Evolutionary conservation across 768 basidiomycete genomes (phyloP), one percentile per base, ranked within the genome.

Genomic region (Tricholoma bakamatsutake): DNA sequence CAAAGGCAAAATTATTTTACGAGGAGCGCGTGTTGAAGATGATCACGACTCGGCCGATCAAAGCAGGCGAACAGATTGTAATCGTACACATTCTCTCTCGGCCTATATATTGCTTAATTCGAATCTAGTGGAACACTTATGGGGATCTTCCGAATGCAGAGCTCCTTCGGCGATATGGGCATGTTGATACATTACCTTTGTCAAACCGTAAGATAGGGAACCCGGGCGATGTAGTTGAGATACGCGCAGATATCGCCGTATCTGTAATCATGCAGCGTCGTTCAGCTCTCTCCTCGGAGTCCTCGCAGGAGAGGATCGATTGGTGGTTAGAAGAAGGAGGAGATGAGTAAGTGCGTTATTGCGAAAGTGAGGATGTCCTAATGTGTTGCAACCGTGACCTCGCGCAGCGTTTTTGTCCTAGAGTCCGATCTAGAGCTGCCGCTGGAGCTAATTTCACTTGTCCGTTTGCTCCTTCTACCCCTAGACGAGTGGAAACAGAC

Each of bases 311-410:
- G 61, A 80, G 92, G 37, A 86, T 97, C 8, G 91, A 98, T 57
- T 97, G 90, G 85, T 94, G 94, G 90, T 73, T 98, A 11, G 93
- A 97, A 59, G 81, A 87, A 65, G 90, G 87, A 2, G 88, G 88
- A 17, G 93, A 96, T 60, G 94, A 97, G 93, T 94, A 65, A 60
- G 85, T 74, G 30, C 28, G 51, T 49, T 35, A 47, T 10, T 27
- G 54, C 18, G 18, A 18, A 57, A 57, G 24, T 34, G 39, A 48
- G 35, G 24, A 28, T 21, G 33, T 53, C 43, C 35, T 39, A 15
- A 54, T 24, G 30, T 52, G 21, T 37, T 33, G 51, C 18, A 42
- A 42, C 40, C 27, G 12, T 27, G 24, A 45, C 10, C 8, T 21
- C 52, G 6, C 30, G 13, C 54, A 87, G 85, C 61, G 75, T 81